Conservation (phyloP, 129 eudicot genomes). For the Oenanthe sinensis region DNA sequence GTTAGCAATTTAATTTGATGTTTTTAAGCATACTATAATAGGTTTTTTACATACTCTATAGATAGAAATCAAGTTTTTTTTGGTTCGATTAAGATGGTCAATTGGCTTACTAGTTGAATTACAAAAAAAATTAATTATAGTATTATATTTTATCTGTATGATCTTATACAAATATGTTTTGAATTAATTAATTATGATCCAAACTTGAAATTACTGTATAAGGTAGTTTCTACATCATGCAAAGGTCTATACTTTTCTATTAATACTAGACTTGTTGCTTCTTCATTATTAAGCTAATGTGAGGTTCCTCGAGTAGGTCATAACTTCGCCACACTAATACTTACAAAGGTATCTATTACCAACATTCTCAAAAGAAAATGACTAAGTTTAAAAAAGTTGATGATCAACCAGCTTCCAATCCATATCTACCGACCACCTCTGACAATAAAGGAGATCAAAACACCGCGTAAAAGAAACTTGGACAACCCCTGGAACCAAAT, state of each 20-base stretch:
- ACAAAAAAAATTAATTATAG: neutral
- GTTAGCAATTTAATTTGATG: neutral
- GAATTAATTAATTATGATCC: neutral
- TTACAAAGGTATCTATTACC: neutral
- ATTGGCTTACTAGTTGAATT: no score
- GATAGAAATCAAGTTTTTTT: neutral
- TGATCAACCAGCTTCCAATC: neutral
- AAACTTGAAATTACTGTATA: neutral
- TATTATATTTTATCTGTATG: neutral
- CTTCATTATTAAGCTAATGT: neutral
- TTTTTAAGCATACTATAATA: neutral
- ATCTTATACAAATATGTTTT: neutral
- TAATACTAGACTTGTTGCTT: neutral
- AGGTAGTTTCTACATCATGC: no score
- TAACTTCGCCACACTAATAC: neutral
- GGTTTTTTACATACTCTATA: no score
- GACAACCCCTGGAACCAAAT: neutral
- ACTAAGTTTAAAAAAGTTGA: neutral
- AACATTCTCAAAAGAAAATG: no score
- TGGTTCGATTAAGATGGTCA: no score
- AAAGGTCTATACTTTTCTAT: neutral
- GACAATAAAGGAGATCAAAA: neutral
- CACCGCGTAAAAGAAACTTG: neutral
- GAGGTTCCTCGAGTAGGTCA: neutral
- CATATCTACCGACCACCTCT: slow-evolving; percentile 3